A percentile compares a stretch with the other conserved stretches of the same genome.
These are phyloP conservation scores for Pseudotsuga menziesii DNA, from an alignment of 75 land plant species.

Conservation along the genomic window DNA sequence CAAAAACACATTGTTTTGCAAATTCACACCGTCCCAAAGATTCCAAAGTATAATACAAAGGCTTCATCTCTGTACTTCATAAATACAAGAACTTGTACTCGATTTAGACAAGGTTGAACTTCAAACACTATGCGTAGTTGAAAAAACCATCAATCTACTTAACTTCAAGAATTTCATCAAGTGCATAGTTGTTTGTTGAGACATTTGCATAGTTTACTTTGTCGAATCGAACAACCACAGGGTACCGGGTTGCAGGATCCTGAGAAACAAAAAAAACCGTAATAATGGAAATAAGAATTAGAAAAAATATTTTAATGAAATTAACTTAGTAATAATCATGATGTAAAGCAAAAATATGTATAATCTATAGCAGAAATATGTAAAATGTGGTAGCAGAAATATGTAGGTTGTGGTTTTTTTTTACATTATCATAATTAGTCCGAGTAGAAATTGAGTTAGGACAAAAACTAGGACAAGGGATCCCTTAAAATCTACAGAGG, in stretches of 20 bases:
- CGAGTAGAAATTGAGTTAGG: no score
- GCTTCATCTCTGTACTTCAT: not conserved
- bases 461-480: no score
- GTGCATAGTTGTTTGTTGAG: slow-evolving; percentile 84
- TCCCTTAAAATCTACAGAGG: no score
- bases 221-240: slow-evolving; percentile 81
- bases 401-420: no score
- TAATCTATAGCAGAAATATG: no score
- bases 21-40: not conserved
- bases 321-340: not conserved
- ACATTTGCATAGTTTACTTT: slow-evolving; percentile 82
- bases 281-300: not conserved
- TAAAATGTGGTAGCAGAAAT: no score
- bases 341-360: no score
- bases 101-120: not conserved
- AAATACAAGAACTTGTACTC: not conserved
- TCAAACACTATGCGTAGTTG: not conserved
- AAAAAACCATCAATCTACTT: slow-evolving; percentile 13
- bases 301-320: not conserved
- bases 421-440: no score
- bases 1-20: no score
- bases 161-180: slow-evolving; percentile 62
- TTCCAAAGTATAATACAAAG: slow-evolving; percentile 7
- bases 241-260: slow-evolving; percentile 65
- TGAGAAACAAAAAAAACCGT: slow-evolving; percentile 6